Base-by-base conservation (phyloP, 495 filamentous ascomycete genomes). In the Aspergillus hancockii region DNA sequence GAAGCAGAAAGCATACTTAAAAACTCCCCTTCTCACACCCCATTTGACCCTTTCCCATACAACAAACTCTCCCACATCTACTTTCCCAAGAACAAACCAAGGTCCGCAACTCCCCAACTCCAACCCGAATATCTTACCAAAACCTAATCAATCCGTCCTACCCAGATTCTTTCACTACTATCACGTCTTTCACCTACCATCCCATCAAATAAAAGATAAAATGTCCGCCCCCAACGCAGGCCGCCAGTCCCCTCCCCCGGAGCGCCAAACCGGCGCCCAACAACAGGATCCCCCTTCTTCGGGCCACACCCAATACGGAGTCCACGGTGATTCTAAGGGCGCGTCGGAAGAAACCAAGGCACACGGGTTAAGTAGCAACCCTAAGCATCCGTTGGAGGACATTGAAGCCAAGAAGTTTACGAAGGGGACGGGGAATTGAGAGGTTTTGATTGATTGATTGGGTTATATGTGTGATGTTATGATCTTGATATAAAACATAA, bases 241-340 rank as follows among this genome's bases (percentile, higher is more conserved):
- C 71, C 88, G 87, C 64, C 85, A 97, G 70, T 98, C 93, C 10
- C 93, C 93, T 14, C 75, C 85, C 18, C 91, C 90, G 9, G 88
- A 92, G 76, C 51, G 65, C 51, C 88, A 90, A 68, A 69, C 80
- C n/a, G 84, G 81, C 54, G 70, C 75, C 31, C 93, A 97, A 73
- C 75, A 84, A 49, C 69, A 78, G 38, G 84, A 83, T 7, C 63
- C 79, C 3, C 78, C 80, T 0, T 83, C 74, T 34, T 74, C 77
- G 45, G 86, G 90, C 61, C 80, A 88, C 62, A 83, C 82, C 30
- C 69, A 70, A 21, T 67, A 81, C 49, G 71, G 71, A 7, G 66
- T 64, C 40, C 67, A 78, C 57, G 67, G 70, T 4, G 64, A 64
- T 1, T 66, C 70, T 0, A 67, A 73, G 3, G 63, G 72, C 46